A percentile compares a stretch with the other conserved stretches of the same genome.
These are phyloP conservation scores for Gomphus bonarii DNA, from an alignment of 1,284 basidiomycete species.

Conservation along the genomic window DNA sequence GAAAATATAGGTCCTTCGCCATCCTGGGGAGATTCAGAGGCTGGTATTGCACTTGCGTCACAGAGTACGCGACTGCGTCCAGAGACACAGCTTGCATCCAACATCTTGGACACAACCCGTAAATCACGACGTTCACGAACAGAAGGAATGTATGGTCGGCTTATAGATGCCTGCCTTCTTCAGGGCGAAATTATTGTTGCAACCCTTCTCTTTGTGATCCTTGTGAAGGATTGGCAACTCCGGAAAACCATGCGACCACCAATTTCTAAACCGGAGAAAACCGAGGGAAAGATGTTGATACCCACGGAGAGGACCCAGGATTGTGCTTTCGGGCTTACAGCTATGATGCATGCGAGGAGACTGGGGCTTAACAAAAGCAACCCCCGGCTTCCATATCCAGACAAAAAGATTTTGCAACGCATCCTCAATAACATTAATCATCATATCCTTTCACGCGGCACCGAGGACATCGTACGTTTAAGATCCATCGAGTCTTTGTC, in stretches of 20 bases:
- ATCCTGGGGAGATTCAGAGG: constrained; percentile 13
- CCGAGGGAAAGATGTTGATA: neutral
- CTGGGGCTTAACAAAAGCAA: neutral
- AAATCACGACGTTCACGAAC: constrained; percentile 43
- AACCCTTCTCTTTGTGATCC: constrained; percentile 52
- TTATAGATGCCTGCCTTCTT: constrained; percentile 54
- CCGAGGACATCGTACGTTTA: neutral
- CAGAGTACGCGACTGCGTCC: constrained; percentile 19
- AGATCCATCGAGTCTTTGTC: constrained; percentile 4
- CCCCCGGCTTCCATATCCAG: constrained; percentile 1
- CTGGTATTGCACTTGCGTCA: constrained; percentile 15
- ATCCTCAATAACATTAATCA: constrained; percentile 5
- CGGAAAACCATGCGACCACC: constrained; percentile 14
- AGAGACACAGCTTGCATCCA: constrained; percentile 38
- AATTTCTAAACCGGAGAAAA: constrained; percentile 15
- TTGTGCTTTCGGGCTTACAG: neutral
- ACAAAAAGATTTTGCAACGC: neutral
- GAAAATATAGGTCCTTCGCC: constrained; percentile 15
- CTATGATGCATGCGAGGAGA: neutral
- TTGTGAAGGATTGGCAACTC: constrained; percentile 54
- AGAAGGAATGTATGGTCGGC: constrained; percentile 44
- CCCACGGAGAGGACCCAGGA: neutral
- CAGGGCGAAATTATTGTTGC: constrained; percentile 70
- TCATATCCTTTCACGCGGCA: neutral
- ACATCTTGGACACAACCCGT: constrained; percentile 43